Evolutionary conservation across 2,329 filamentous ascomycete genomes (phyloP).

Genomic region (Neonectria hederae): DNA sequence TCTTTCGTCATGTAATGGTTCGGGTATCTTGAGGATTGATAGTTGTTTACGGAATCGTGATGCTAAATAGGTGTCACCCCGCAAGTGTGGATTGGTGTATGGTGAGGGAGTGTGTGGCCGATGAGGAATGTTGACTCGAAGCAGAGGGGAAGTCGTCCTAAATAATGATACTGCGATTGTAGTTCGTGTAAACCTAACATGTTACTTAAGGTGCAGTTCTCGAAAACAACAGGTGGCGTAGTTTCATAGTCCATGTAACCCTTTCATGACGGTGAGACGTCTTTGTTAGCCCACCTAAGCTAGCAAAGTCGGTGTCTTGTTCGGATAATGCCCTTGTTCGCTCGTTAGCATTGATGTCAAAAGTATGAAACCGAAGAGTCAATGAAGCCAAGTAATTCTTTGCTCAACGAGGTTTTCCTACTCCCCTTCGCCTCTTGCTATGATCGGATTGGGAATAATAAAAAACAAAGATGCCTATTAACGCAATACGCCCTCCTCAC

Average conservation of each 20-base stretch:
- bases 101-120: not conserved
- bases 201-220: not conserved
- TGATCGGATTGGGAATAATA: conserved; percentile 43
- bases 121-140: not conserved
- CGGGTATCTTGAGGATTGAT: not conserved
- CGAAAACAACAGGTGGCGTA: not conserved
- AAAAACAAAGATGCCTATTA: conserved; percentile 37
- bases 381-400: conserved; percentile 31
- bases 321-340: not conserved
- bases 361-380: not conserved
- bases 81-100: too few relatives aligned
- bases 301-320: not conserved
- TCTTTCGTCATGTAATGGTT: not conserved
- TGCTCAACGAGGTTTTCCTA: conserved; percentile 44
- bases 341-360: too few relatives aligned
- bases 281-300: not conserved
- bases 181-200: not conserved
- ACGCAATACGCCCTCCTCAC: conserved; percentile 30
- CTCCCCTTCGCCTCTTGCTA: conserved; percentile 51
- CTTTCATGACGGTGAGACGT: not conserved
- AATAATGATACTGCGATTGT: not conserved
- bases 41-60: not conserved
- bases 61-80: not conserved
- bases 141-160: not conserved
- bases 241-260: not conserved